Conservation (phyloP, 768 basidiomycete genomes). For the Termitomyces sp. region DNA sequence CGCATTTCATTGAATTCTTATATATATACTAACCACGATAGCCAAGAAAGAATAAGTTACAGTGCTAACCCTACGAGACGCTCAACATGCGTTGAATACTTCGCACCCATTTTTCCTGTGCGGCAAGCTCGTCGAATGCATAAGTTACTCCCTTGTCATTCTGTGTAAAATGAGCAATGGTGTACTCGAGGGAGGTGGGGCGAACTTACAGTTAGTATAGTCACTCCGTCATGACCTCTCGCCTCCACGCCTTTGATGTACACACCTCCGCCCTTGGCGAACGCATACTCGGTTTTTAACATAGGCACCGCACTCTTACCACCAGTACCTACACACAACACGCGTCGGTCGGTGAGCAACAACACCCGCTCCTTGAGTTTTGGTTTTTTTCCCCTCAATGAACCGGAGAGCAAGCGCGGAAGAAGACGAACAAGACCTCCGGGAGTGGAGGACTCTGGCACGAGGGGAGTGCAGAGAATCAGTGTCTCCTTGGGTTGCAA, state of each 20-base stretch:
- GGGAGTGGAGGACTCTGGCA: slow-evolving; percentile 6
- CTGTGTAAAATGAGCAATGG: neutral
- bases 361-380: slow-evolving; percentile 10
- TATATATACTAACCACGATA: too few species aligned
- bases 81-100: neutral
- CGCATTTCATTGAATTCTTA: too few species aligned
- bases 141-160: slow-evolving; percentile 7
- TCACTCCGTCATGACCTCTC: slow-evolving; percentile 3
- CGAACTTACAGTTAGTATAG: slow-evolving; percentile 8
- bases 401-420: slow-evolving; percentile 10
- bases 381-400: slow-evolving; percentile 10
- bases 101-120: slow-evolving; percentile 5
- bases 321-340: slow-evolving; percentile 7
- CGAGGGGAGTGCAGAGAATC: slow-evolving; percentile 4
- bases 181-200: neutral
- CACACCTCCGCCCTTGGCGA: neutral
- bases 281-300: slow-evolving; percentile 6
- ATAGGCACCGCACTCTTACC: neutral
- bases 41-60: neutral
- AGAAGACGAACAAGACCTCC: slow-evolving; percentile 5
- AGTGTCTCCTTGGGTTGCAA: slow-evolving; percentile 6
- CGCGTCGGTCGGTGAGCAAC: slow-evolving; percentile 9
- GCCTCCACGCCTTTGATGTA: slow-evolving; percentile 1
- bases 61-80: neutral
- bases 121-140: slow-evolving; percentile 3